phyloP scores from a whole-genome alignment of 2,329 filamentous ascomycete species.

The Ceratocystiopsis brevicomis region DNA sequence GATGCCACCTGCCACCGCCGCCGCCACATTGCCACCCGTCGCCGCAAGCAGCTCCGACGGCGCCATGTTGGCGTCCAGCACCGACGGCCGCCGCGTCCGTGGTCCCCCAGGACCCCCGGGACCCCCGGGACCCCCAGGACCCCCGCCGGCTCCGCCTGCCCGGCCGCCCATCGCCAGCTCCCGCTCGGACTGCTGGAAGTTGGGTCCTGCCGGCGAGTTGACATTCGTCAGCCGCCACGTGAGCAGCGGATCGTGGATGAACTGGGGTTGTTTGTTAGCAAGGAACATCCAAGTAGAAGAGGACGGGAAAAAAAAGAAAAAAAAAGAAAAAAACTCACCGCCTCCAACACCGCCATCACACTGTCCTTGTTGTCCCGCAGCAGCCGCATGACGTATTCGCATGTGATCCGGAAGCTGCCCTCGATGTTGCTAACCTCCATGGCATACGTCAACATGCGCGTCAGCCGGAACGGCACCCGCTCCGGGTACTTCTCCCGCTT shows the following conservation, averaged over 20 bases:
- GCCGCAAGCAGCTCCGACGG: slow-evolving; percentile 38
- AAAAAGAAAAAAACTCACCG: slow-evolving; percentile 38
- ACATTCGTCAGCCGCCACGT: slow-evolving; percentile 75
- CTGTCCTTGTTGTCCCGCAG: slow-evolving; percentile 94
- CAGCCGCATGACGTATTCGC: slow-evolving; percentile 95
- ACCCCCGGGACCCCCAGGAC: too few relatives aligned
- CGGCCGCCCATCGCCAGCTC: slow-evolving; percentile 32
- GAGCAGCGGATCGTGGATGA: slow-evolving; percentile 97
- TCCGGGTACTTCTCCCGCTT: slow-evolving; percentile 98
- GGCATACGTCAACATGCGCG: slow-evolving; percentile 95
- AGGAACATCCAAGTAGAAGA: background rate
- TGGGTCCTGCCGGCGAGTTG: slow-evolving; percentile 43
- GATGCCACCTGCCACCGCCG: slow-evolving; percentile 8
- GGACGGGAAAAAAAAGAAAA: slow-evolving; percentile 2
- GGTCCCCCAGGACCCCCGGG: too few relatives aligned
- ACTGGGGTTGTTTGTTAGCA: slow-evolving; percentile 37
- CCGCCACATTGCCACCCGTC: slow-evolving; percentile 8
- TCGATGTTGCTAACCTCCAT: slow-evolving; percentile 99
- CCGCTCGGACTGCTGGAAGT: slow-evolving; percentile 40
- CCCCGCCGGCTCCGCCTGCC: slow-evolving; percentile 16
- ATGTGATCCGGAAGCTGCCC: slow-evolving; percentile 93
- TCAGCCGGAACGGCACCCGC: slow-evolving; percentile 90
- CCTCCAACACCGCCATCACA: slow-evolving; percentile 93
- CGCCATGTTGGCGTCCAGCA: slow-evolving; percentile 44
- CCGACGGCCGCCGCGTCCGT: slow-evolving; percentile 46